Evolutionary conservation across 495 filamentous ascomycete species (phyloP).

Genomic region (Aspergillus biplanus): DNA sequence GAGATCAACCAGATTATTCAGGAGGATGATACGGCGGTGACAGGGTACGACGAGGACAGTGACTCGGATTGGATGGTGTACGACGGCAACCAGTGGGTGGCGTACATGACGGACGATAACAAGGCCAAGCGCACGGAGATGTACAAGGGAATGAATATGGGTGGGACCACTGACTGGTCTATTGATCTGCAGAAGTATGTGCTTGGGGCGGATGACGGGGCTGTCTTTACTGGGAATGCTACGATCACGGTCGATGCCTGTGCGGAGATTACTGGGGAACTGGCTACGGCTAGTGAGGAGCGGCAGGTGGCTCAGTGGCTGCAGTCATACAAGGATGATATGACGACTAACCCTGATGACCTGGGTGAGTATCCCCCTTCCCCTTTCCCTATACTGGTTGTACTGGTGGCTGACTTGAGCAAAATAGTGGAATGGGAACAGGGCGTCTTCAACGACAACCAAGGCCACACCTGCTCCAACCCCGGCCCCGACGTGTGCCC

Average conservation of each 20-base stretch:
- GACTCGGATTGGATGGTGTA: constrained; percentile 46
- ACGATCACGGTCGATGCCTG: constrained; percentile 39
- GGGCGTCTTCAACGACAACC: not conserved
- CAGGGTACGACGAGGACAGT: constrained; percentile 9
- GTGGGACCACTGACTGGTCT: constrained; percentile 45
- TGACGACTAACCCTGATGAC: not conserved
- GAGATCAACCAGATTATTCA: constrained; percentile 12
- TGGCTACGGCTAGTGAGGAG: constrained; percentile 31
- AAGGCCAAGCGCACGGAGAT: constrained; percentile 17
- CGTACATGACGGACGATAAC: constrained; percentile 40
- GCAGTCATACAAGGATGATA: not conserved
- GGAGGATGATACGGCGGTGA: not conserved
- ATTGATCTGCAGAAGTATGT: constrained; percentile 31
- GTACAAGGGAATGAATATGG: constrained; percentile 34
- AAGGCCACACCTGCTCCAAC: not conserved
- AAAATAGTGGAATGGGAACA: not conserved
- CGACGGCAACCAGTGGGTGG: constrained; percentile 42
- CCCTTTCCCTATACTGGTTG: not conserved
- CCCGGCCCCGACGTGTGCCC: not conserved
- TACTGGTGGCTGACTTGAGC: not conserved
- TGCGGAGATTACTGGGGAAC: constrained; percentile 35
- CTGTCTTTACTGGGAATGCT: constrained; percentile 41
- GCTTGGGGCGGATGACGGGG: not conserved
- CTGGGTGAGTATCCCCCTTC: not conserved
- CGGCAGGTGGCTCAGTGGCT: not conserved